A percentile compares a stretch with the other conserved stretches of the same genome.
Conservation (phyloP, 1,284 basidiomycete species). For the Malassezia cuniculi region DNA sequence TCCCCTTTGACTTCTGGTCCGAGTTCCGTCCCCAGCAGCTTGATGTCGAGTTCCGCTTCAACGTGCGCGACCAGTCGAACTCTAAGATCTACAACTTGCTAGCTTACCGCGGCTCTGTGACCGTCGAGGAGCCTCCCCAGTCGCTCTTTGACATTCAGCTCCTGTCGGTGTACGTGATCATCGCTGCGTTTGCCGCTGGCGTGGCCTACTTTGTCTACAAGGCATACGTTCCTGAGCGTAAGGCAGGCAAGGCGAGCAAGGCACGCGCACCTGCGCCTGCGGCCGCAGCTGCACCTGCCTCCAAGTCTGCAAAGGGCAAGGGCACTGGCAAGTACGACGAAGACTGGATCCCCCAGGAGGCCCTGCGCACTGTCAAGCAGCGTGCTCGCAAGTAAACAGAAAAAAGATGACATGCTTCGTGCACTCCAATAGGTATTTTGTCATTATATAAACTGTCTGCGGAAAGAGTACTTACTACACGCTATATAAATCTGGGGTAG, state of each 20-base stretch:
- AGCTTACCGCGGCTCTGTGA: slow-evolving; percentile 33
- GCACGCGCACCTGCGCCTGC: slow-evolving; percentile 3
- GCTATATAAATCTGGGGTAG: no score
- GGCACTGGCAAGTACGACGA: slow-evolving; percentile 21
- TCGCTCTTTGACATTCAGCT: slow-evolving; percentile 38
- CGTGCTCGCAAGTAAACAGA: neutral
- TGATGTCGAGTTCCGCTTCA: slow-evolving; percentile 29
- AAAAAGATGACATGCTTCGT: no score
- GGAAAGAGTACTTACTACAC: neutral
- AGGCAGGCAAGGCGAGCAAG: no score
- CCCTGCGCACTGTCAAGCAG: slow-evolving; percentile 9
- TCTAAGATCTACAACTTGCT: slow-evolving; percentile 34
- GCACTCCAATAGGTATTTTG: no score
- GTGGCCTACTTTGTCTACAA: slow-evolving; percentile 20
- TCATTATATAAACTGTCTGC: no score
- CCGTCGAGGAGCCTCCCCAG: slow-evolving; percentile 38
- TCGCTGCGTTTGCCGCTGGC: slow-evolving; percentile 16
- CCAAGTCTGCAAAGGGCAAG: slow-evolving; percentile 1
- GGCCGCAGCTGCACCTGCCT: neutral
- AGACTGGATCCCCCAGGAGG: slow-evolving; percentile 19
- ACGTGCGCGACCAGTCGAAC: slow-evolving; percentile 35
- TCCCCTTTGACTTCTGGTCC: slow-evolving; percentile 39
- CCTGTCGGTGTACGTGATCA: slow-evolving; percentile 30
- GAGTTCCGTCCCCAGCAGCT: slow-evolving; percentile 42
- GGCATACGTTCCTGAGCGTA: slow-evolving; percentile 15